Base-by-base conservation (phyloP, 1,139 yeast genomes). In the Kodamaea suecica region DNA sequence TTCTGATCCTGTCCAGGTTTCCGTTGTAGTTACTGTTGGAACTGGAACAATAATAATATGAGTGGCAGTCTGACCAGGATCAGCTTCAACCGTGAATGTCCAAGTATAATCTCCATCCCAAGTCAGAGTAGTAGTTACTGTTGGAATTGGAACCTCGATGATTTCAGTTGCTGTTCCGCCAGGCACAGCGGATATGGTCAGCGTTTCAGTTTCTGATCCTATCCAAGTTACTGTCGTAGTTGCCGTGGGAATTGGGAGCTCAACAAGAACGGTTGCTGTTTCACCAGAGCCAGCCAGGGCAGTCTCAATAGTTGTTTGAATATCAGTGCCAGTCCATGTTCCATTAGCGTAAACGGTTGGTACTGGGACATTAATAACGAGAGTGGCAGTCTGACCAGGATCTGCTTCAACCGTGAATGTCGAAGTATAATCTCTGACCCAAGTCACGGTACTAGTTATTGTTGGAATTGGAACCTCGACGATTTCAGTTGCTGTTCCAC, bases 71-170 rank as follows among this genome's bases (percentile, higher is more conserved):
- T 36, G 43, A 15, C 38, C 43, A 3, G 29, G 30, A 23, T 31
- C 15, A 14, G 36, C 38, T 4, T 31, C 33, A 3, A 17, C 17
- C 3, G 43, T 39, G 3, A 27, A 19, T 3, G 46, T 36, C 3
- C 38, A 19, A 9, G 44, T 38, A 4, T n/a, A 26, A 9, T 33
- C 15, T 7, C 43, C 44, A 11, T 41, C 31, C 42, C 48, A 44
- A 3, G 44, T 37, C n/a, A 36, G 11, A 11, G 50, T 45, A 7
- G 29, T 28, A 2, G 46, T 43, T 3, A 35, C 4, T 8, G 49
- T 43, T 16, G 47, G 49, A 1, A 49, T 42, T 7, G 58, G 56
- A 6, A 43, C 43, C 10, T 42, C 39, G 8, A 51, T 45, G 10
- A 39, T 39, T 17, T 50, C 26, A 4, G 38, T 31, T 5, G 26